Evolutionary conservation across 192 early-diverging fungal genomes (phyloP).

Genomic region (Funneliformis mosseae): DNA sequence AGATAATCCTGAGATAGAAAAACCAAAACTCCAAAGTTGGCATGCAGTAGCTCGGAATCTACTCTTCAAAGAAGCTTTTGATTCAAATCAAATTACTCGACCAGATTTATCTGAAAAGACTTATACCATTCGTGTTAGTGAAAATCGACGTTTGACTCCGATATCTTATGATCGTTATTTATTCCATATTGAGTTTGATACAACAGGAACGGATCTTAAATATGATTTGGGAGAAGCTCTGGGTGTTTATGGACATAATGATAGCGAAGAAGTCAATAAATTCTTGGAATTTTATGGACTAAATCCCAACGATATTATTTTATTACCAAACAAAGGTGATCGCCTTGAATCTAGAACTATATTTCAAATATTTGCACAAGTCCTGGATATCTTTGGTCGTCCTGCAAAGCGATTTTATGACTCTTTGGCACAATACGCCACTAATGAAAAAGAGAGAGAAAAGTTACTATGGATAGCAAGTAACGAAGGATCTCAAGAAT

Average conservation of each 20-base stretch:
- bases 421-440: slow-evolving; percentile 69
- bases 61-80: slow-evolving; percentile 75
- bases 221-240: slow-evolving; percentile 95
- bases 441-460: slow-evolving; percentile 66
- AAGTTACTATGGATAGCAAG: slow-evolving; percentile 68
- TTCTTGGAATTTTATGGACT: slow-evolving; percentile 79
- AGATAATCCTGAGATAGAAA: slow-evolving; percentile 13
- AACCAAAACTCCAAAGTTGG: slow-evolving; percentile 42
- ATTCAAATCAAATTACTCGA: slow-evolving; percentile 47
- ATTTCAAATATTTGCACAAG: slow-evolving; percentile 79
- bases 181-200: slow-evolving; percentile 96
- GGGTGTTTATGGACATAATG: slow-evolving; percentile 91
- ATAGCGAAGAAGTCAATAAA: slow-evolving; percentile 64
- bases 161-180: slow-evolving; percentile 90
- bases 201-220: slow-evolving; percentile 70
- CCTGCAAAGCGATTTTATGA: slow-evolving; percentile 95
- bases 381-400: slow-evolving; percentile 90
- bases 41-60: slow-evolving; percentile 65
- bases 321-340: slow-evolving; percentile 51
- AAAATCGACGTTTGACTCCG: slow-evolving; percentile 87
- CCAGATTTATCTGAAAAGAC: slow-evolving; percentile 67
- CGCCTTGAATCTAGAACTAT: slow-evolving; percentile 72
- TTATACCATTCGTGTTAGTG: slow-evolving; percentile 65
- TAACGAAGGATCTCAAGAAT: slow-evolving; percentile 72
- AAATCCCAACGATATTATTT: slow-evolving; percentile 66